Evolutionary conservation across 2,329 filamentous ascomycete genomes (phyloP).

Genomic region (Penicillium rolfsii): DNA sequence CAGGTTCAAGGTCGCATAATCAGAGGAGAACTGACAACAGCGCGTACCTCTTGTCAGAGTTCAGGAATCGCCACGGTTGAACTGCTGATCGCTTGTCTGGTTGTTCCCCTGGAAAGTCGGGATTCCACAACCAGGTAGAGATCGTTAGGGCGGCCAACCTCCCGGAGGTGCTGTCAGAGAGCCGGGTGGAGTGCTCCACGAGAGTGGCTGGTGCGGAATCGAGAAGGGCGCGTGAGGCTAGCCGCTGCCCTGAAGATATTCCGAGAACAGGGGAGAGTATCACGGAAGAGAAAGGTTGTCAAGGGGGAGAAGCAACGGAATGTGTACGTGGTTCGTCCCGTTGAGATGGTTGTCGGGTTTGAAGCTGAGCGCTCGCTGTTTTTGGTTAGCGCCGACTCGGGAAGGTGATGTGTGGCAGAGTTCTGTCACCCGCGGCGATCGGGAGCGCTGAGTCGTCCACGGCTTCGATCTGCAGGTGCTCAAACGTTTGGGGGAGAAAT

Average conservation of each 20-base stretch:
- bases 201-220: conserved; percentile 27
- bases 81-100: conserved; percentile 41
- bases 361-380: conserved; percentile 46
- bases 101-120: conserved; percentile 37
- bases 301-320: conserved; percentile 37
- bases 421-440: neutral
- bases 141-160: conserved; percentile 33
- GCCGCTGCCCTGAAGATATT: conserved; percentile 33
- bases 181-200: conserved; percentile 10
- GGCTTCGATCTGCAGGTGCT: neutral
- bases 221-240: conserved; percentile 26
- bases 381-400: conserved; percentile 45
- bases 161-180: conserved; percentile 21
- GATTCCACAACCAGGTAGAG: conserved; percentile 38
- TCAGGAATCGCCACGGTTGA: conserved; percentile 48
- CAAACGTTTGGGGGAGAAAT: too few species aligned
- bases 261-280: conserved; percentile 29
- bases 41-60: conserved; percentile 49
- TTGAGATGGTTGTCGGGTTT: conserved; percentile 43
- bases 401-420: conserved; percentile 23
- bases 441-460: neutral
- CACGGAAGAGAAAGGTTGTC: conserved; percentile 23
- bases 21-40: conserved; percentile 22
- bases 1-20: conserved; percentile 21
- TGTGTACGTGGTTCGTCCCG: conserved; percentile 33